A percentile compares a stretch with the other conserved stretches of the same genome.
Evolutionary conservation across 2,329 filamentous ascomycete species (phyloP).

Genomic region (Hymenoscyphus salicellus): DNA sequence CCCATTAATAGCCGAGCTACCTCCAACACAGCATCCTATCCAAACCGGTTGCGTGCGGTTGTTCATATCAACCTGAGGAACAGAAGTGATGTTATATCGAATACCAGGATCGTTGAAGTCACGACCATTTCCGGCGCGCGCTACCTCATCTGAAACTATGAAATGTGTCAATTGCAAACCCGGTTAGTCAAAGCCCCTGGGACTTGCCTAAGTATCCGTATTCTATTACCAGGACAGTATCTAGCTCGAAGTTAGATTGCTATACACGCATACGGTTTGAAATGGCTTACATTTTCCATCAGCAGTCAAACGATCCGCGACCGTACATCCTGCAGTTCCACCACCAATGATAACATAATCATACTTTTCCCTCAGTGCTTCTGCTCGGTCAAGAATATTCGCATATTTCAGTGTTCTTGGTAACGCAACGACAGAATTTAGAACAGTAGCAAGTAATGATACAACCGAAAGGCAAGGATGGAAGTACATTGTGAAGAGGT

Average conservation of each 20-base stretch:
- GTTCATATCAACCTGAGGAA: constrained; percentile 4
- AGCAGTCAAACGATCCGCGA: constrained; percentile 6
- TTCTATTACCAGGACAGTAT: constrained; percentile 8
- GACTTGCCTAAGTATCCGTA: background rate
- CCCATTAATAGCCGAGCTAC: constrained; percentile 6
- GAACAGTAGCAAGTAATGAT: no score
- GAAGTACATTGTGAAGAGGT: no score
- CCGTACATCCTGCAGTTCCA: constrained; percentile 5
- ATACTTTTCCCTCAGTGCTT: background rate
- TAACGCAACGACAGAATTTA: background rate
- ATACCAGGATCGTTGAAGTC: background rate
- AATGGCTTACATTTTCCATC: constrained; percentile 3
- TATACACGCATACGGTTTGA: no score
- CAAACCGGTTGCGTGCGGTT: background rate
- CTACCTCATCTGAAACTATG: background rate
- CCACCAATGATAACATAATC: constrained; percentile 9
- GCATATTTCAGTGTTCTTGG: background rate
- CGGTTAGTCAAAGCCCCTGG: background rate
- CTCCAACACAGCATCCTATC: background rate
- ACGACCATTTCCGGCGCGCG: background rate
- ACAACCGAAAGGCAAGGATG: no score
- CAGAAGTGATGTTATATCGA: background rate
- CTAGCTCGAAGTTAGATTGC: background rate
- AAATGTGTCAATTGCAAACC: background rate
- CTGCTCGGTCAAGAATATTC: background rate